These are phyloP conservation scores for Sanguinoderma infundibulare DNA, from an alignment of 1,284 basidiomycete genomes.

Conservation along the genomic window DNA sequence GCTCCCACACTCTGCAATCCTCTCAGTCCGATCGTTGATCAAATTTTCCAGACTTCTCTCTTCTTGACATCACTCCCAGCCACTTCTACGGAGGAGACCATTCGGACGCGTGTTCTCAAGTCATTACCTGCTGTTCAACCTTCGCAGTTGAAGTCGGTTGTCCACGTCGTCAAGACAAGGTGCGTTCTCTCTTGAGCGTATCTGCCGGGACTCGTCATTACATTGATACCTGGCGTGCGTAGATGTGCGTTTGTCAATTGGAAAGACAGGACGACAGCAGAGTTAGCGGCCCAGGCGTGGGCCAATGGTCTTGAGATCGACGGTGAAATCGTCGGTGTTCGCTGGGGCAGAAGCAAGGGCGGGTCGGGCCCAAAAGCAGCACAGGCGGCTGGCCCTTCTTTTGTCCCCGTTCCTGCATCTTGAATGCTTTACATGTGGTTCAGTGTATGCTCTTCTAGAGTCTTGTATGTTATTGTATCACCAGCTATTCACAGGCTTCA, in stretches of 20 bases:
- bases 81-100: constrained; percentile 73
- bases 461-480: constrained; percentile 4
- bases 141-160: constrained; percentile 78
- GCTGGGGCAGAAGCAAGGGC: constrained; percentile 83
- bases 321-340: constrained; percentile 75
- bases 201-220: not conserved
- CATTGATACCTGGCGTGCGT: constrained; percentile 13
- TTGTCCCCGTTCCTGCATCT: constrained; percentile 10
- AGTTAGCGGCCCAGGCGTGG: constrained; percentile 86
- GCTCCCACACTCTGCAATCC: not conserved
- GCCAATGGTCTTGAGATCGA: constrained; percentile 87
- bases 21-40: constrained; percentile 10
- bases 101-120: constrained; percentile 78
- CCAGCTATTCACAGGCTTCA: not conserved
- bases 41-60: constrained; percentile 74
- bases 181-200: constrained; percentile 34
- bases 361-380: constrained; percentile 25
- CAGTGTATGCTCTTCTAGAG: not conserved
- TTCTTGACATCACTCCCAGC: constrained; percentile 88
- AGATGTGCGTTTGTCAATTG: constrained; percentile 99
- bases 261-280: constrained; percentile 78
- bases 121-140: constrained; percentile 75
- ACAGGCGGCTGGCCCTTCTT: constrained; percentile 11
- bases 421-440: not conserved
- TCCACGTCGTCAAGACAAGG: constrained; percentile 85